Conservation (phyloP, 2,329 filamentous ascomycete genomes). For the Beauveria caledonica region DNA sequence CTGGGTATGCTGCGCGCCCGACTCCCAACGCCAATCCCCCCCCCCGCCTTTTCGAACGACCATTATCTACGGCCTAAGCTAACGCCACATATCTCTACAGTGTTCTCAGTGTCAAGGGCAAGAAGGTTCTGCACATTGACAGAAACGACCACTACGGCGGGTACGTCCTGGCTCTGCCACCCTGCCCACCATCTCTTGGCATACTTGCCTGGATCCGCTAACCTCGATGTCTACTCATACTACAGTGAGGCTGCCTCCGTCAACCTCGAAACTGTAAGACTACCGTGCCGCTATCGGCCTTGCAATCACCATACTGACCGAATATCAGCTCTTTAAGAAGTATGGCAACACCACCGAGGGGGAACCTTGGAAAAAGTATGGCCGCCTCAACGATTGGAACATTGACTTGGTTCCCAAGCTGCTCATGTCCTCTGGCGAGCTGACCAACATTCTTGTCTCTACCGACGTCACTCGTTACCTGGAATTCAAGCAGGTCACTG, state of each 20-base stretch:
- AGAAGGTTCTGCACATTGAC: slow-evolving; percentile 98
- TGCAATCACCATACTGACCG: background rate
- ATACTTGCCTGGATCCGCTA: background rate
- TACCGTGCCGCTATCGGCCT: background rate
- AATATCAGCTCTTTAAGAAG: slow-evolving; percentile 80
- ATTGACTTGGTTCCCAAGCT: slow-evolving; percentile 98
- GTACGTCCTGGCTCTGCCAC: slow-evolving; percentile 43
- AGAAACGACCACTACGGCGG: slow-evolving; percentile 98
- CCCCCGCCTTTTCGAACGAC: slow-evolving; percentile 9
- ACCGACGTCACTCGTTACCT: slow-evolving; percentile 86
- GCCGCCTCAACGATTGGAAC: slow-evolving; percentile 96
- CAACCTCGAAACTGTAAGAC: slow-evolving; percentile 82
- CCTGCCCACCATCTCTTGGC: background rate
- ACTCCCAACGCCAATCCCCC: slow-evolving; percentile 7
- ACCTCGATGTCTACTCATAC: slow-evolving; percentile 16
- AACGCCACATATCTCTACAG: slow-evolving; percentile 33
- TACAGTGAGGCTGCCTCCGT: slow-evolving; percentile 81
- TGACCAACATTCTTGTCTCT: slow-evolving; percentile 96
- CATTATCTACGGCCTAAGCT: background rate
- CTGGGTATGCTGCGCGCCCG: slow-evolving; percentile 56
- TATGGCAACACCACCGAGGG: slow-evolving; percentile 77
- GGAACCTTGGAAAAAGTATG: slow-evolving; percentile 97
- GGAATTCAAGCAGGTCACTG: slow-evolving; percentile 90
- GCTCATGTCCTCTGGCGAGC: slow-evolving; percentile 95
- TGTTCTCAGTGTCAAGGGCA: slow-evolving; percentile 95